Evolutionary conservation across 1,139 yeast species (phyloP).

Genomic region (Candida buenavistaensis): DNA sequence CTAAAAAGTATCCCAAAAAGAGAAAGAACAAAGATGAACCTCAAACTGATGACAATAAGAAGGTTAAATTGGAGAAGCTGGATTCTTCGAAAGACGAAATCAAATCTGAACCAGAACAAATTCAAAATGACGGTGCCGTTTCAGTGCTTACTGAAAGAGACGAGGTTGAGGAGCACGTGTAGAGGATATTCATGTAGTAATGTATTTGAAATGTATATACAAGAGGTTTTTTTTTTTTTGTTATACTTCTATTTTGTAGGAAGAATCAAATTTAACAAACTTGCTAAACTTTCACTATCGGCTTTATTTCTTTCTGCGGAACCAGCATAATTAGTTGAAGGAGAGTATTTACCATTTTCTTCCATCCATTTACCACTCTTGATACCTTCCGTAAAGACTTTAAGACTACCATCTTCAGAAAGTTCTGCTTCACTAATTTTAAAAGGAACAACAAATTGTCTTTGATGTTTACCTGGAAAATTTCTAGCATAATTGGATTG

Average conservation of each 20-base stretch:
- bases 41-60: constrained; percentile 18
- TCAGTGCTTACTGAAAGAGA: too few relatives aligned
- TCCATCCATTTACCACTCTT: constrained; percentile 45
- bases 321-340: constrained; percentile 33
- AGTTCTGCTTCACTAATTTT: constrained; percentile 42
- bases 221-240: neutral
- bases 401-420: constrained; percentile 36
- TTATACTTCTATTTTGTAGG: constrained; percentile 10
- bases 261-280: constrained; percentile 28
- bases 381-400: constrained; percentile 42
- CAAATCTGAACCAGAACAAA: too few relatives aligned
- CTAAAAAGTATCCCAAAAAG: constrained; percentile 24
- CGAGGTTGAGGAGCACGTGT: too few relatives aligned
- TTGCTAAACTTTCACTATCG: constrained; percentile 34
- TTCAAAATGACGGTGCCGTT: too few relatives aligned
- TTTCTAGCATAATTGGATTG: constrained; percentile 43
- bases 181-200: neutral
- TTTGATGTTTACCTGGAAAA: constrained; percentile 43
- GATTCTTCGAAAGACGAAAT: too few relatives aligned
- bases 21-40: constrained; percentile 29
- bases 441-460: constrained; percentile 49
- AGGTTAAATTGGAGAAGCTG: constrained; percentile 9
- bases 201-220: constrained; percentile 2
- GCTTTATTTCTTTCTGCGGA: constrained; percentile 37
- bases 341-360: constrained; percentile 25